A percentile compares a stretch with the other conserved stretches of the same genome.
Evolutionary conservation across 768 basidiomycete genomes (phyloP).

Genomic region (Xerocomellus dryophilus): DNA sequence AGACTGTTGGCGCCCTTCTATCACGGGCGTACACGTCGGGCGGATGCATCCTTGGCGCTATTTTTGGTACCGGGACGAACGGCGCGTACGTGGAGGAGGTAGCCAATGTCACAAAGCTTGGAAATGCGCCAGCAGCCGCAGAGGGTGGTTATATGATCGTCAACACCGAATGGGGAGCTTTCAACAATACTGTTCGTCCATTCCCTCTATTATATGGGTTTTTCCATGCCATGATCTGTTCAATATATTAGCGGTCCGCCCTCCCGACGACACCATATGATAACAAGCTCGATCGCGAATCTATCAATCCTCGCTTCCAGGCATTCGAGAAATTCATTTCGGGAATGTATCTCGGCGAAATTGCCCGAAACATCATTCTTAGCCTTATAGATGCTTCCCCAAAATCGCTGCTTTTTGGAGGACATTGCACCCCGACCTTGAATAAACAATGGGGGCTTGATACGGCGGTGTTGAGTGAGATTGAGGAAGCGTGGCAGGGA

Average conservation of each 20-base stretch:
- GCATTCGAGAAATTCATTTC: conserved; percentile 98
- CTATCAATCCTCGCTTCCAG: conserved; percentile 90
- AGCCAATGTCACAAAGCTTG: conserved; percentile 80
- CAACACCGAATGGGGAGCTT: conserved; percentile 98
- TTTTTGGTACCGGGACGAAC: conserved; percentile 98
- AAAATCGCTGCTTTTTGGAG: conserved; percentile 71
- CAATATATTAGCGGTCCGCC: conserved; percentile 58
- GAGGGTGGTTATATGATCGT: conserved; percentile 84
- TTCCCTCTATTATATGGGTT: neutral
- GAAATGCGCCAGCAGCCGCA: conserved; percentile 54
- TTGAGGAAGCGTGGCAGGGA: conserved; percentile 74
- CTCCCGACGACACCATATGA: conserved; percentile 90
- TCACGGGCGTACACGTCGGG: conserved; percentile 94
- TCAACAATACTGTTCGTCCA: conserved; percentile 83
- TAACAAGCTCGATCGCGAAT: conserved; percentile 86
- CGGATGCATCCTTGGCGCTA: conserved; percentile 82
- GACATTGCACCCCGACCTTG: conserved; percentile 64
- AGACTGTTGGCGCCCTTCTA: conserved; percentile 95
- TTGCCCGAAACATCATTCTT: conserved; percentile 80
- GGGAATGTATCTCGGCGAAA: conserved; percentile 98
- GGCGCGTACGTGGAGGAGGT: conserved; percentile 94
- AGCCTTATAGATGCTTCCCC: conserved; percentile 78
- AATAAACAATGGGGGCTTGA: conserved; percentile 95
- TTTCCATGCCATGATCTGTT: neutral
- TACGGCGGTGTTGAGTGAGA: conserved; percentile 84